Evolutionary conservation across 768 basidiomycete species (phyloP).

Genomic region (Mycena albidolilacea): DNA sequence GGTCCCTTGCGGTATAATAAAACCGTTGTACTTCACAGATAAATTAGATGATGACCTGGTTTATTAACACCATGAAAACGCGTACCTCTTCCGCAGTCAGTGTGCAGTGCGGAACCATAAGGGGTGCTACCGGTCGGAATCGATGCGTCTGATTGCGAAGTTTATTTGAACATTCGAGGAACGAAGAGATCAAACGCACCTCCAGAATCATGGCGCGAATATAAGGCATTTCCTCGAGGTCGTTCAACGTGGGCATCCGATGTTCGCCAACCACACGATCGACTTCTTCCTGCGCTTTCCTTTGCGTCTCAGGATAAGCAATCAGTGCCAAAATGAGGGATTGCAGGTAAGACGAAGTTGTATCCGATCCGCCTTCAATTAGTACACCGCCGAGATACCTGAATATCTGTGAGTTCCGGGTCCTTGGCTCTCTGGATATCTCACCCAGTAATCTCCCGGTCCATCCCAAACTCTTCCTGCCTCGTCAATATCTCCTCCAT

Average conservation of each 20-base stretch:
- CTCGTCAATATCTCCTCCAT: constrained; percentile 50
- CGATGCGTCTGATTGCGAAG: constrained; percentile 20
- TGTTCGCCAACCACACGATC: constrained; percentile 46
- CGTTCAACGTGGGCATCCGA: constrained; percentile 41
- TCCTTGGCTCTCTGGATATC: not conserved
- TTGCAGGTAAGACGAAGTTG: constrained; percentile 45
- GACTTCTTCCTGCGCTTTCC: constrained; percentile 47
- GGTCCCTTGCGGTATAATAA: constrained; percentile 21
- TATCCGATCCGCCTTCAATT: constrained; percentile 51
- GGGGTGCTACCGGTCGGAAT: constrained; percentile 21
- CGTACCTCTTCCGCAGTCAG: constrained; percentile 9
- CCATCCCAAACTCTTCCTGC: constrained; percentile 21
- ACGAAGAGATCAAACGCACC: constrained; percentile 22
- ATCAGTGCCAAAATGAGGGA: constrained; percentile 45
- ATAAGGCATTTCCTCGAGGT: constrained; percentile 44
- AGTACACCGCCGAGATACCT: constrained; percentile 51
- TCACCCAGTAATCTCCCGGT: constrained; percentile 28
- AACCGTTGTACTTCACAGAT: constrained; percentile 22
- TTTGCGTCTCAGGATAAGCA: constrained; percentile 46
- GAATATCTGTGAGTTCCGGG: not conserved
- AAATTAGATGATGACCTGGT: not conserved
- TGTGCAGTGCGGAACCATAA: constrained; percentile 15
- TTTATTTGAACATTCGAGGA: not conserved
- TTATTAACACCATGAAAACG: not conserved
- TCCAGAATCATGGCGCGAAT: constrained; percentile 43